Base-by-base conservation (phyloP, 495 filamentous ascomycete genomes). In the Penicillium alfredii region DNA sequence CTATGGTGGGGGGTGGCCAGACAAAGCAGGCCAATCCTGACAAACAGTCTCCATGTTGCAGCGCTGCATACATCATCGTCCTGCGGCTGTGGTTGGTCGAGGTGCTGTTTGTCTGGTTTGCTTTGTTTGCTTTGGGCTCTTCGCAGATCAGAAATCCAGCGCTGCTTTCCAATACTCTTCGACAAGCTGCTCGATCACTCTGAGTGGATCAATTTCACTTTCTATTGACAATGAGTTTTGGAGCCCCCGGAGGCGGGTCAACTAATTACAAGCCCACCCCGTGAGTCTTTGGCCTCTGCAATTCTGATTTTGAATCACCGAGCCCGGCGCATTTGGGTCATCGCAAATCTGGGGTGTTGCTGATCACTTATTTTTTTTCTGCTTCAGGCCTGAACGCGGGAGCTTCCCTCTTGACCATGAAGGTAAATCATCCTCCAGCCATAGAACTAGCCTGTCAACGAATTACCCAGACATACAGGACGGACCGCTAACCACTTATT, bases 321-420 rank as follows among this genome's bases (percentile, higher is more conserved):
- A 11, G 16, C 2, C 15, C 33, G 14, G 20, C 14, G n/a, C n/a
- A n/a, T n/a, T n/a, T n/a, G n/a, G n/a, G n/a, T n/a, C n/a, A n/a
- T n/a, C n/a, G n/a, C n/a, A n/a, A n/a, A n/a, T 14, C 1, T 6
- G 5, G 3, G 22, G 3, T 17, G 9, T 38, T 18, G 21, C 34
- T 40, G 24, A 41, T 22, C 15, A 3, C 11, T 19, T 8, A 20
- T 16, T 30, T 30, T 10, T 3, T 14, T 24, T 17, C 1, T 3
- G 19, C 3, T 28, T 42, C 45, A 93, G 88, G 31, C 92, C 92
- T 0, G 87, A 98, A 60, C 84, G 92, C 36, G 92, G 92, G 28
- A 93, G 87, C 58, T 98, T 98, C 53, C 92, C 92, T 14, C 80
- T 98, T 28, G 92, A 98, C 56, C 90, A 95, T 47, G 88, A 94